Percentiles rank a stretch among this genome's conserved stretches.
phyloP scores from a whole-genome alignment of 208 protist genomes.

The Acanthamoeba lugdunensis region DNA sequence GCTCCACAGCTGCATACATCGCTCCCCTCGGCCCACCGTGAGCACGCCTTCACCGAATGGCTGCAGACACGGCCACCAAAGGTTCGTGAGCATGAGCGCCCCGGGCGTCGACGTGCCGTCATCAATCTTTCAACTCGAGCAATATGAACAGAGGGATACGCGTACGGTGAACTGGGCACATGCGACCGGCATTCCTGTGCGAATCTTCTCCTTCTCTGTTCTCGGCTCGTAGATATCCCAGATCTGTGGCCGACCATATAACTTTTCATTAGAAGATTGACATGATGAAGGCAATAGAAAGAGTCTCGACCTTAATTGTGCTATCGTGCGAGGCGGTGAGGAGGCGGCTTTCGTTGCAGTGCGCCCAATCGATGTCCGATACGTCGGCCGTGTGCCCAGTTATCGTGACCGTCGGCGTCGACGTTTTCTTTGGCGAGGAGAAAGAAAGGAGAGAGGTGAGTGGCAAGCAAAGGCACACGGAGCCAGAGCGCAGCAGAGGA shows the following conservation, averaged over 20 bases:
- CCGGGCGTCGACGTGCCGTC: no score
- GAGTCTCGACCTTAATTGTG: background rate
- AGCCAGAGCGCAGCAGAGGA: background rate
- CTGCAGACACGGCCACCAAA: background rate
- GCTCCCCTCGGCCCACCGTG: background rate
- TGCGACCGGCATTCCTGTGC: background rate
- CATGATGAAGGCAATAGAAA: background rate
- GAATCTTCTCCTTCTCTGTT: slow-evolving; percentile 3
- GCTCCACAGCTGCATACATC: slow-evolving; percentile 13
- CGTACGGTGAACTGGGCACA: slow-evolving; percentile 12
- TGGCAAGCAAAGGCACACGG: background rate
- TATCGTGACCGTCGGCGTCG: background rate
- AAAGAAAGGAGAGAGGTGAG: background rate
- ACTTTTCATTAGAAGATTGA: no score
- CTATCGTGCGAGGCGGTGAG: slow-evolving; percentile 42
- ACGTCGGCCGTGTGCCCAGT: slow-evolving; percentile 21
- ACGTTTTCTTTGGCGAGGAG: background rate
- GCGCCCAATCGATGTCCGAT: slow-evolving; percentile 6
- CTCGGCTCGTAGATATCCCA: slow-evolving; percentile 33
- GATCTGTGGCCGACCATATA: background rate
- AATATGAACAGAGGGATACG: background rate
- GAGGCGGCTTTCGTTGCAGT: slow-evolving; percentile 30
- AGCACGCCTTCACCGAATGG: slow-evolving; percentile 29
- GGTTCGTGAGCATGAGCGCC: no score
- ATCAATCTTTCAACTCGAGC: background rate